Conservation (phyloP, 306 rosid species). For the Leucaena leucocephala region DNA sequence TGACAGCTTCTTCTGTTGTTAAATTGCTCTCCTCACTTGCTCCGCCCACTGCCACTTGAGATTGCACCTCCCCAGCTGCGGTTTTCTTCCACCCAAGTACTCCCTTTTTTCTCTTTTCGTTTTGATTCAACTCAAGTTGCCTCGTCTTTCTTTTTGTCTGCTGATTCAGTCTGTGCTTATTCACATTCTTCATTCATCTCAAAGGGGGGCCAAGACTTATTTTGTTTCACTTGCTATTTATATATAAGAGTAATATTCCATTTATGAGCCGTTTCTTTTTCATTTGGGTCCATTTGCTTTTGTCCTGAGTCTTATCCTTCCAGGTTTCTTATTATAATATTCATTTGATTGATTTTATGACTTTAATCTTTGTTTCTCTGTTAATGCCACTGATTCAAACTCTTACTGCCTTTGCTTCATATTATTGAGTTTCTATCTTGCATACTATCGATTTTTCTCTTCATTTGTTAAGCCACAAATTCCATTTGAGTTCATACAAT, state of each 20-base stretch:
- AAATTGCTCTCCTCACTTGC: too few species aligned
- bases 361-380: neutral
- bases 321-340: neutral
- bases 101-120: neutral
- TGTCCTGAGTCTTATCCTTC: neutral
- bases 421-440: neutral
- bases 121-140: neutral
- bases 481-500: neutral
- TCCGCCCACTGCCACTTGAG: neutral
- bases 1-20: too few species aligned
- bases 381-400: neutral
- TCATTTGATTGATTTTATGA: neutral
- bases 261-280: neutral
- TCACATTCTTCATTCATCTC: neutral
- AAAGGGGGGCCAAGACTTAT: neutral
- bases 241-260: neutral
- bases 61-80: neutral
- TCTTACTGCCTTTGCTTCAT: too few species aligned
- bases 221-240: neutral
- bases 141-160: neutral
- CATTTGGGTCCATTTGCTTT: neutral
- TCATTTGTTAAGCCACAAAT: neutral
- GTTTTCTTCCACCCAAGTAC: neutral
- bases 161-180: neutral
- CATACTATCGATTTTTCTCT: neutral